Evolutionary conservation across 108 stramenopile species (phyloP).

Genomic region (Cyclotella atomus): DNA sequence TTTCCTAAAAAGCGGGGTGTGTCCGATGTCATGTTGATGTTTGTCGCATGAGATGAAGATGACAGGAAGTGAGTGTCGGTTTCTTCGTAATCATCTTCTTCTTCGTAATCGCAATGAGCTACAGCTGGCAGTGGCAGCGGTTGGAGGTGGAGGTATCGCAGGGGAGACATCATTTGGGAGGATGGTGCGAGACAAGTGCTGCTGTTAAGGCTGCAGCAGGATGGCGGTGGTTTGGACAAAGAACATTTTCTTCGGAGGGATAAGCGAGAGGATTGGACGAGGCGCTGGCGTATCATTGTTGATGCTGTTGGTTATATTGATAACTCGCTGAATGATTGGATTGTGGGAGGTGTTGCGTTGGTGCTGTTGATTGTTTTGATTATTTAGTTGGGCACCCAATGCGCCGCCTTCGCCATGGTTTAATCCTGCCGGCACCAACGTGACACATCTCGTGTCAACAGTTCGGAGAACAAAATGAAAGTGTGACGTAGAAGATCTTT

Average conservation of each 20-base stretch:
- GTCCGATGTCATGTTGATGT: conserved; percentile 9
- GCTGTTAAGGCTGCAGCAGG: background rate
- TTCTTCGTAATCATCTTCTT: conserved; percentile 18
- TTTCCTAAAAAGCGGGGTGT: background rate
- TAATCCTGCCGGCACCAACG: too few species aligned
- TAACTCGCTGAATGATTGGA: background rate
- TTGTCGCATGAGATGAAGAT: too few species aligned
- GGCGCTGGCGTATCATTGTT: conserved; percentile 1
- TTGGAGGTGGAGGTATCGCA: conserved; percentile 37
- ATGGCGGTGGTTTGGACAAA: background rate
- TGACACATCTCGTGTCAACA: too few species aligned
- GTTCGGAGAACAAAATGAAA: too few species aligned
- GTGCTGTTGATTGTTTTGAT: too few species aligned
- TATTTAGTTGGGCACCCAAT: too few species aligned
- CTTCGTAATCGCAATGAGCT: conserved; percentile 16
- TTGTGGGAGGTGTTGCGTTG: background rate
- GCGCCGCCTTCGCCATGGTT: too few species aligned
- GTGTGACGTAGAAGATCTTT: too few species aligned
- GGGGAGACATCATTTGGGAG: background rate
- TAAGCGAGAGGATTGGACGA: background rate
- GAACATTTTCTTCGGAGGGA: background rate
- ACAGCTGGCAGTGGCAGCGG: conserved; percentile 46
- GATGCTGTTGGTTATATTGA: background rate
- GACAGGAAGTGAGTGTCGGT: background rate
- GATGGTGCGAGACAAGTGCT: background rate